Percentiles rank a stretch among this genome's conserved stretches.
Evolutionary conservation across 192 early-diverging fungal genomes (phyloP).

Genomic region (Rhizoclosmatium globosum): DNA sequence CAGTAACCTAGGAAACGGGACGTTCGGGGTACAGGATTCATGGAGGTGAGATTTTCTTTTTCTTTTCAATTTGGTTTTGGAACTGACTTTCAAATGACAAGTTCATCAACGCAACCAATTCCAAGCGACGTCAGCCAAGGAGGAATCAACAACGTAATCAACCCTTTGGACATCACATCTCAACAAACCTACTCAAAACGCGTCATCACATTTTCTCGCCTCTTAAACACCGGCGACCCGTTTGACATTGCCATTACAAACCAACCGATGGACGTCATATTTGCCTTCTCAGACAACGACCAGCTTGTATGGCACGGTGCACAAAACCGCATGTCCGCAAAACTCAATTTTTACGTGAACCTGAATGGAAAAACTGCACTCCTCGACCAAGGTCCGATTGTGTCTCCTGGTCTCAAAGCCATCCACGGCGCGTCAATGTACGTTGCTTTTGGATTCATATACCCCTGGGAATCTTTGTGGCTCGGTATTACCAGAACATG

Average conservation of each 20-base stretch:
- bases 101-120: not conserved
- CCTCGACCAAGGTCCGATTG: no score
- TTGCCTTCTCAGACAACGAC: slow-evolving; percentile 37
- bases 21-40: slow-evolving; percentile 42
- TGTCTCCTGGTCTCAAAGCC: slow-evolving; percentile 5
- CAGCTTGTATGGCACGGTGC: slow-evolving; percentile 39
- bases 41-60: slow-evolving; percentile 28
- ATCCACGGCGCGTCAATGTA: slow-evolving; percentile 44
- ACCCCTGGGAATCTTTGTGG: slow-evolving; percentile 48
- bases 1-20: slow-evolving; percentile 18
- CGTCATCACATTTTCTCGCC: slow-evolving; percentile 14
- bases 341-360: slow-evolving; percentile 39
- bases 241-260: slow-evolving; percentile 35
- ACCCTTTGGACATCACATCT: slow-evolving; percentile 12
- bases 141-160: slow-evolving; percentile 36
- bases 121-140: slow-evolving; percentile 29
- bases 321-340: slow-evolving; percentile 15
- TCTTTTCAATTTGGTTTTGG: not conserved
- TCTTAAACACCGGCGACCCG: slow-evolving; percentile 22
- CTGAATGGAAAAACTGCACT: not conserved
- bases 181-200: slow-evolving; percentile 18
- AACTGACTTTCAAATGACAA: not conserved
- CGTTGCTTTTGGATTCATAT: slow-evolving; percentile 42
- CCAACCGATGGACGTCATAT: slow-evolving; percentile 36
- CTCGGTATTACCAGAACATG: slow-evolving; percentile 37